Evolutionary conservation across 768 basidiomycete genomes (phyloP), one percentile per base, ranked within the genome.

Genomic region (Cyclocybe cylindracea): DNA sequence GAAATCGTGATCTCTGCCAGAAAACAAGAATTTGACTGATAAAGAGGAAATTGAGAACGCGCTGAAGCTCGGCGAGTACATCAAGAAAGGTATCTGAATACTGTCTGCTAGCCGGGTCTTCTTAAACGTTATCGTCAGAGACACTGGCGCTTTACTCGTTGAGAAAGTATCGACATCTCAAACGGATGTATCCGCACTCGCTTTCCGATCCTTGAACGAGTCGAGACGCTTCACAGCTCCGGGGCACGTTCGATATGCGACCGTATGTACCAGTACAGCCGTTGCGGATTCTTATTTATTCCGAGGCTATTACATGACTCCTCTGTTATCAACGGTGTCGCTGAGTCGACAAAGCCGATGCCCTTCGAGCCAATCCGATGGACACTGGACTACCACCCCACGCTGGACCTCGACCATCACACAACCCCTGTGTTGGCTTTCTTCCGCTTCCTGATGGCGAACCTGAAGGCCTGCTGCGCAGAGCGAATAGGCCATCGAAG

Each of bases 71-170:
- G 88, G 85, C 10, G 90, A 92, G 65, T 92, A 91, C 59, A 92
- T 94, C 68, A 90, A 86, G 71, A 88, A 89, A 61, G 91, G 91
- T 88, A 60, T 55, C 33, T 33, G 19, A n/a, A 35, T n/a, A 38
- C 39, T 33, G 6, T 18, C 35, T 50, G 16, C 36, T 19, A 10
- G 5, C 35, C 31, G 43, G 34, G 44, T 42, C 18, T 8, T 24
- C 40, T 16, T 42, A 45, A 24, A 29, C 43, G 7, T 18, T 35
- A 10, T 35, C 34, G 44, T 37, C 33, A 91, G 91, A 93, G 71
- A 92, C 90, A 0, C 74, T 93, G 39, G 90, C 91, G 0, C 68
- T 94, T 16, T 93, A 94, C 61, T 85, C 88, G 1, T 69, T 94
- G 39, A 79, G 87, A 57, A 94, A 94, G 69, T 94, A 93, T 60